Conservation (phyloP, 2,329 filamentous ascomycete genomes). For the Claviceps arundinis region DNA sequence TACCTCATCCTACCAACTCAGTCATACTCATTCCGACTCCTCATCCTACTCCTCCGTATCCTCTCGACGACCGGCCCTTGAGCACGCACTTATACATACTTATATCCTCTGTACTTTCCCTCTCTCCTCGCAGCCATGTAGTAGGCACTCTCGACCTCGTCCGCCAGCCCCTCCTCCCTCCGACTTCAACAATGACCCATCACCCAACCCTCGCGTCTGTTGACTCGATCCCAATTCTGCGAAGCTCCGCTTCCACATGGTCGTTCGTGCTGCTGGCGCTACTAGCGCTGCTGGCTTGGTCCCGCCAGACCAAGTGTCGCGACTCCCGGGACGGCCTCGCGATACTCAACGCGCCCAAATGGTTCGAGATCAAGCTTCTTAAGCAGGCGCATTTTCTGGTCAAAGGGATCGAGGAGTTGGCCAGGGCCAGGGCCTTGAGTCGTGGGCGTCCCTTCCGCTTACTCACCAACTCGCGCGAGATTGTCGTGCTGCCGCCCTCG, state of each 20-base stretch:
- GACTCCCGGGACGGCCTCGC: neutral
- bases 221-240: neutral
- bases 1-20: too few relatives aligned
- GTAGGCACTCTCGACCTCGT: too few relatives aligned
- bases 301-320: neutral
- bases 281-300: constrained; percentile 23
- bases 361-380: constrained; percentile 6
- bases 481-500: constrained; percentile 6
- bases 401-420: constrained; percentile 5
- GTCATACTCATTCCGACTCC: too few relatives aligned
- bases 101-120: too few relatives aligned
- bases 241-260: neutral
- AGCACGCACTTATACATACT: too few relatives aligned
- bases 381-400: constrained; percentile 4
- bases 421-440: constrained; percentile 3
- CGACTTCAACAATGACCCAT: too few relatives aligned
- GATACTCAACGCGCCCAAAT: constrained; percentile 4
- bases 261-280: constrained; percentile 40
- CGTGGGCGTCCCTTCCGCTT: constrained; percentile 4
- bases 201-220: neutral
- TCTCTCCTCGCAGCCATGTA: too few relatives aligned
- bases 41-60: too few relatives aligned
- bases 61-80: too few relatives aligned
- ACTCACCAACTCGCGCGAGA: constrained; percentile 7
- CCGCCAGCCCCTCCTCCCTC: too few relatives aligned